These are phyloP conservation scores for Cladophialophora chaetospira DNA, from an alignment of 2,329 filamentous ascomycete species.

Conservation along the genomic window DNA sequence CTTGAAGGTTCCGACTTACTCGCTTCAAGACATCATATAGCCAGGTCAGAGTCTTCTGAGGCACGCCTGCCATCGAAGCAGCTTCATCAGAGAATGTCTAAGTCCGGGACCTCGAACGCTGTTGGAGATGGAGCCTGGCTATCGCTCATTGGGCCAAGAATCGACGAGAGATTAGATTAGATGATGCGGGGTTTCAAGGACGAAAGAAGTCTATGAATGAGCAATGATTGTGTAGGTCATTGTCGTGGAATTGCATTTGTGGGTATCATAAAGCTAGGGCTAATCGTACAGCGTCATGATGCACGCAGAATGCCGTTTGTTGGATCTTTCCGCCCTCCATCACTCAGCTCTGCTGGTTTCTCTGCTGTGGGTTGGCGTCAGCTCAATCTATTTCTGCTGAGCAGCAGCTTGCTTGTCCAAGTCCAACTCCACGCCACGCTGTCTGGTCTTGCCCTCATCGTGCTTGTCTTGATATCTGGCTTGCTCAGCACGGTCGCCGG, in stretches of 20 bases:
- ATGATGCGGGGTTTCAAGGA: slow-evolving; percentile 4
- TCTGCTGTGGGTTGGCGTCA: background rate
- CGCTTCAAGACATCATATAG: slow-evolving; percentile 86
- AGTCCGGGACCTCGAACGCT: background rate
- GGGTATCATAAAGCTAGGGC: slow-evolving; percentile 21
- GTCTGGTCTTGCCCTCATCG: slow-evolving; percentile 78
- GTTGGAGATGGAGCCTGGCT: slow-evolving; percentile 2
- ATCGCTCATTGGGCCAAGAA: slow-evolving; percentile 18
- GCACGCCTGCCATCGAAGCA: slow-evolving; percentile 63
- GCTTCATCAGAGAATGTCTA: background rate
- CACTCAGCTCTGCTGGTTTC: background rate
- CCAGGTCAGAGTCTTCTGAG: slow-evolving; percentile 91
- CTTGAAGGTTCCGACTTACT: slow-evolving; percentile 46
- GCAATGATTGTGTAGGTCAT: background rate
- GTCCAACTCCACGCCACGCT: slow-evolving; percentile 80
- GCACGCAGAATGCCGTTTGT: background rate
- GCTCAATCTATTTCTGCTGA: slow-evolving; percentile 16
- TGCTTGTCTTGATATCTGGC: slow-evolving; percentile 63
- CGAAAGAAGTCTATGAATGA: background rate
- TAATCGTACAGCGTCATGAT: slow-evolving; percentile 9
- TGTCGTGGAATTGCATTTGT: slow-evolving; percentile 4
- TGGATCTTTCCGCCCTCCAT: background rate
- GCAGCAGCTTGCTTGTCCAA: slow-evolving; percentile 67
- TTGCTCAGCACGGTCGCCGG: slow-evolving; percentile 69
- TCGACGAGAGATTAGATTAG: slow-evolving; percentile 2